Conservation (phyloP, 148 eudicot species). For the Cornus kousa region DNA sequence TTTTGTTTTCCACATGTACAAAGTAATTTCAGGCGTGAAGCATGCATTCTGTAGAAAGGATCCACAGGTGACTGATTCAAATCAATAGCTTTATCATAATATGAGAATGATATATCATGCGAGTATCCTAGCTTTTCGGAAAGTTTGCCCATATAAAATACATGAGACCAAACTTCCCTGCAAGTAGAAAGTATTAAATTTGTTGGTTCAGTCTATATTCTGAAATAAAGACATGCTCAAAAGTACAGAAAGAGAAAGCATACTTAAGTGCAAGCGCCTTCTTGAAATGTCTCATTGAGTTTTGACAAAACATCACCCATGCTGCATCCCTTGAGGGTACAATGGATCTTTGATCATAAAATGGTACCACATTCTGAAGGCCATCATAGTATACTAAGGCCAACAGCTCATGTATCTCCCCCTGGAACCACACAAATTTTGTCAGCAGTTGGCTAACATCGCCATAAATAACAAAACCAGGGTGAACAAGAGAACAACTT, state of each 20-base stretch:
- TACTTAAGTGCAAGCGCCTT: constrained; percentile 88
- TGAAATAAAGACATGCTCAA: neutral
- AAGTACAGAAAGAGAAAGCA: constrained; percentile 8
- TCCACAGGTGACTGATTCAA: constrained; percentile 92
- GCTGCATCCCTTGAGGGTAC: constrained; percentile 64
- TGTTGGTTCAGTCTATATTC: constrained; percentile 5
- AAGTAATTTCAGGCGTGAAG: constrained; percentile 93
- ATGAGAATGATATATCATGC: constrained; percentile 60
- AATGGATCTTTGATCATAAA: constrained; percentile 84
- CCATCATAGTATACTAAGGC: constrained; percentile 98
- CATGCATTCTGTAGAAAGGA: constrained; percentile 96
- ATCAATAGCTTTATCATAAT: constrained; percentile 71
- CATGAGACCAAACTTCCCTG: constrained; percentile 97
- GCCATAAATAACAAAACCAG: neutral
- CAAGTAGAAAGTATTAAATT: constrained; percentile 8
- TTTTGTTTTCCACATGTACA: constrained; percentile 59
- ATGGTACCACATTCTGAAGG: constrained; percentile 87
- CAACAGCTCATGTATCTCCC: constrained; percentile 94
- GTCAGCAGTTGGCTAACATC: neutral
- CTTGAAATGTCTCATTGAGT: constrained; percentile 84
- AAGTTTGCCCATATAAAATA: constrained; percentile 86
- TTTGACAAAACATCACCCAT: constrained; percentile 80
- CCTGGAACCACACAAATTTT: constrained; percentile 46
- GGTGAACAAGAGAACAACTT: neutral
- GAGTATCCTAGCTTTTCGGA: constrained; percentile 83